Evolutionary conservation across 352 stramenopile species (phyloP).

Genomic region (Globisporangium camurandrum): DNA sequence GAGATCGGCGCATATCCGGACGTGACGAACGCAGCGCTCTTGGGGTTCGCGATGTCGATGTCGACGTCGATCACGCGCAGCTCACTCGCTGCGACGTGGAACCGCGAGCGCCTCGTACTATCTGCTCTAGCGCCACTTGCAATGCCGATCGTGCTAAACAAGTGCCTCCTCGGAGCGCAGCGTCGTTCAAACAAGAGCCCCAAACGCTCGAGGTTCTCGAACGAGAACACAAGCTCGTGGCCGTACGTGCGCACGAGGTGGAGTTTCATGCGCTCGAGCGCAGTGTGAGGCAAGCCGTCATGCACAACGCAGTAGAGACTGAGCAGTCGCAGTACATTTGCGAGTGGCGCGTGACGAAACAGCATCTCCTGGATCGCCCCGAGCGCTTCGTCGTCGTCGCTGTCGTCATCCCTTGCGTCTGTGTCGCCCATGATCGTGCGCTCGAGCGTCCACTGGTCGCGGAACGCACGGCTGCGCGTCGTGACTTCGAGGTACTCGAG

Average conservation of each 20-base stretch:
- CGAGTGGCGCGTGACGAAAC: constrained; percentile 39
- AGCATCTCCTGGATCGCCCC: constrained; percentile 55
- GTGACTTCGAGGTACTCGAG: constrained; percentile 42
- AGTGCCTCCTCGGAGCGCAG: no score
- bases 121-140: neutral
- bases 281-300: constrained; percentile 24
- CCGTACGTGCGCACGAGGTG: constrained; percentile 65
- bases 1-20: constrained; percentile 66
- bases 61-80: constrained; percentile 50
- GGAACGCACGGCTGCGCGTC: constrained; percentile 40
- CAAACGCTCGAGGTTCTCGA: constrained; percentile 49
- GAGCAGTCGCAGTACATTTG: constrained; percentile 48
- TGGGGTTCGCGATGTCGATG: constrained; percentile 43
- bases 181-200: constrained; percentile 33
- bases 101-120: constrained; percentile 8
- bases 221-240: constrained; percentile 63
- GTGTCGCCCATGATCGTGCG: constrained; percentile 63
- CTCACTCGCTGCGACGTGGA: constrained; percentile 19
- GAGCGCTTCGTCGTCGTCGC: constrained; percentile 18
- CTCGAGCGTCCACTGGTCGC: constrained; percentile 58
- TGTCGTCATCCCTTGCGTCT: constrained; percentile 29
- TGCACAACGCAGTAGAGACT: constrained; percentile 56
- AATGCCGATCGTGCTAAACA: no score
- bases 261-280: constrained; percentile 42
- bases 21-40: constrained; percentile 59